Base-by-base conservation (phyloP, 768 basidiomycete genomes). In the Tricholoma sp. region DNA sequence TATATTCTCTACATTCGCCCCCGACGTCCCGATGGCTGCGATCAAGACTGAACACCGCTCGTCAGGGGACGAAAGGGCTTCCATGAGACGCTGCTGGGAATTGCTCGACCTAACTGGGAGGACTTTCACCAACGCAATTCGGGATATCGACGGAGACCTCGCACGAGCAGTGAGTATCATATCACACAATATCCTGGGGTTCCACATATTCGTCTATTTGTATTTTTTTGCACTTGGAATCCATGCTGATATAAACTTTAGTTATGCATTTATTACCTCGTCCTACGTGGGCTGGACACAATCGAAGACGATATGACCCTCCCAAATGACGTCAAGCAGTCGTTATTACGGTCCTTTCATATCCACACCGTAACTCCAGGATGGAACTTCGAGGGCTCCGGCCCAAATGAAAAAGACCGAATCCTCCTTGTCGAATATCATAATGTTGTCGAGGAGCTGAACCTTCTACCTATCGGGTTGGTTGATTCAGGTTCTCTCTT, bases 231-330 rank as follows among this genome's bases (percentile, higher is more conserved):
- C 34, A 50, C 36, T 33, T 32, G n/a, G n/a, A n/a, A n/a, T 31
- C 11, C 44, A 24, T 28, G 12, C 52, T 52, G 39, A 54, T 48
- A 34, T 42, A 32, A 36, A 45, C 41, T 37, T 49, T 15, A 97
- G 95, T 86, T 98, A 60, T 94, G 91, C 68, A 72, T 98, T 56
- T 98, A 96, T 72, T 99, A 98, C 72, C 83, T 99, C 37, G 89
- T 95, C 5, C 80, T 99, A 6, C 85, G 96, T n/a, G 96, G 85
- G 4, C 77, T 98, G 18, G 96, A 99, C 70, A 99, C 96, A 3
- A 83, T 99, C 59, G 96, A 98, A 70, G 96, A 99, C 70, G 96
- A 99, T 74, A 98, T 98, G 94, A 91, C 94, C 0, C 83, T 99
- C 55, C 80, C 90, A 0, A 91, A 94, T 70, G 75, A 83, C 13